These are phyloP conservation scores for Colletotrichum sidae DNA, from an alignment of 2,329 filamentous ascomycete genomes.

Conservation along the genomic window DNA sequence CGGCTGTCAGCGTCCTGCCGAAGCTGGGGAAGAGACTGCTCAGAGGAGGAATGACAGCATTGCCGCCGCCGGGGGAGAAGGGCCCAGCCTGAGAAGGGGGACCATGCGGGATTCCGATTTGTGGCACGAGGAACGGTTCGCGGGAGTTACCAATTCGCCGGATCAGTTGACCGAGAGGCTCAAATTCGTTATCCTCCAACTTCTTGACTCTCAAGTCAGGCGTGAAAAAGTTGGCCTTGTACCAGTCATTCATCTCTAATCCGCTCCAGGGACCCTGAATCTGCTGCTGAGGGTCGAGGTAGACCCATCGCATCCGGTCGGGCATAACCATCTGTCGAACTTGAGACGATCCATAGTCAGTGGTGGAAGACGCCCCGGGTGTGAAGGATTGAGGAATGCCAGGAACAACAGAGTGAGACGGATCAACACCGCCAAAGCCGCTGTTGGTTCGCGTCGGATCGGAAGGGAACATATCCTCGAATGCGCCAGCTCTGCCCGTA, in stretches of 20 bases:
- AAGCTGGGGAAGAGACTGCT: constrained; percentile 96
- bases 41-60: constrained; percentile 85
- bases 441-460: constrained; percentile 47
- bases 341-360: constrained; percentile 61
- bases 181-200: constrained; percentile 91
- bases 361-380: constrained; percentile 41
- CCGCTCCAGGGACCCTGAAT: constrained; percentile 96
- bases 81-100: constrained; percentile 62
- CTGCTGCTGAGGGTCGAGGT: constrained; percentile 92
- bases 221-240: constrained; percentile 98
- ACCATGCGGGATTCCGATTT: constrained; percentile 95
- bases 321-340: constrained; percentile 98
- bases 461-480: constrained; percentile 66
- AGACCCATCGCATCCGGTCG: constrained; percentile 98
- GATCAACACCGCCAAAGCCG: constrained; percentile 40
- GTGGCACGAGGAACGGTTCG: constrained; percentile 96
- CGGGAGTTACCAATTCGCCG: constrained; percentile 96
- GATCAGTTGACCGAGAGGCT: constrained; percentile 94
- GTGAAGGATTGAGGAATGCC: constrained; percentile 39
- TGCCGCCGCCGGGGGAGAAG: constrained; percentile 62
- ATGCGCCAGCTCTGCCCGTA: constrained; percentile 59
- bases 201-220: constrained; percentile 95
- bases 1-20: constrained; percentile 93
- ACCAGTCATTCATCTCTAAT: constrained; percentile 99
- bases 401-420: constrained; percentile 40